phyloP scores from a whole-genome alignment of 305 asterid species.

The Plantago coronopus region DNA sequence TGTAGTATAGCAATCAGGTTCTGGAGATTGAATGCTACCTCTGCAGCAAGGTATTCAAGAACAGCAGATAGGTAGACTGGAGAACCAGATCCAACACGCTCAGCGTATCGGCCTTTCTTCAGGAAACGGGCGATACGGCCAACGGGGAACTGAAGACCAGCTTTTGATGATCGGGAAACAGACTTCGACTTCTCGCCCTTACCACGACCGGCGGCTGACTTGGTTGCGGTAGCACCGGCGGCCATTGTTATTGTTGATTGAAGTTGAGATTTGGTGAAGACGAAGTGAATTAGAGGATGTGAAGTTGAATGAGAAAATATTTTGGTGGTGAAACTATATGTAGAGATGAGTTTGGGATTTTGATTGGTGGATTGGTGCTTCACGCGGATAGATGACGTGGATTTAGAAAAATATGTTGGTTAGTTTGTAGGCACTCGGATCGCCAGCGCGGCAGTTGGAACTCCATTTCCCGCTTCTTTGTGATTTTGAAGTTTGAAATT shows the following conservation, averaged over 20 bases:
- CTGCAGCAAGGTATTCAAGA: constrained; percentile 54
- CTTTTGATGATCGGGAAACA: constrained; percentile 42
- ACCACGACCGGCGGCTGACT: constrained; percentile 44
- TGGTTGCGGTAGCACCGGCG: constrained; percentile 14
- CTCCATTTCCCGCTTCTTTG: not conserved
- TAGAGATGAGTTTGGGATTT: not conserved
- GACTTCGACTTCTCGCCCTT: constrained; percentile 38
- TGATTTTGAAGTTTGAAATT: not conserved
- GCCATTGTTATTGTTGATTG: not conserved
- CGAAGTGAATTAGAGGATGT: not conserved
- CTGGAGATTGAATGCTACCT: constrained; percentile 9
- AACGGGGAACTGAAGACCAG: constrained; percentile 62
- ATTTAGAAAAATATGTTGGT: not conserved
- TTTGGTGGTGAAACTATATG: not conserved
- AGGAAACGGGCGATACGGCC: constrained; percentile 53
- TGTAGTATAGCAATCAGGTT: not conserved
- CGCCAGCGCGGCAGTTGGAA: not conserved
- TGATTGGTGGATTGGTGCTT: constrained; percentile 1
- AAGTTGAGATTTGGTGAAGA: not conserved
- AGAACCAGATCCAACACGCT: constrained; percentile 57
- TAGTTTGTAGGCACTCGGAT: not conserved
- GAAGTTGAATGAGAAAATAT: not conserved
- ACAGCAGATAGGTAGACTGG: constrained; percentile 62
- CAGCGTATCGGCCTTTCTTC: constrained; percentile 50
- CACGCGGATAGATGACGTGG: not conserved